These are phyloP conservation scores for Venturia oleaginea DNA, from an alignment of 2,329 filamentous ascomycete species.

Conservation along the genomic window DNA sequence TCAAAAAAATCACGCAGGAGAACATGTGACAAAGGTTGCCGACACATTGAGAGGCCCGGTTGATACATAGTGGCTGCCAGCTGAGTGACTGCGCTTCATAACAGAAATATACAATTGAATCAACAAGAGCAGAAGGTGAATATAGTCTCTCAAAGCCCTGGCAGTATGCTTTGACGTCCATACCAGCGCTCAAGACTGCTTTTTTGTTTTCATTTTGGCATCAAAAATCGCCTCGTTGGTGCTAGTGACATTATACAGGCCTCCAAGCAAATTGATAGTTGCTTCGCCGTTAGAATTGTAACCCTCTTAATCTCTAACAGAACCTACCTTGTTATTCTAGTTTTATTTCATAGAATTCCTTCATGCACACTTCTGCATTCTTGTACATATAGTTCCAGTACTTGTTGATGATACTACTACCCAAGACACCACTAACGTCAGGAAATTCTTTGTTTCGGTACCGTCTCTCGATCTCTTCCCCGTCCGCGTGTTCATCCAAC, in stretches of 20 bases:
- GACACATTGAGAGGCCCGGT: not conserved
- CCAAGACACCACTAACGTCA: conserved; percentile 20
- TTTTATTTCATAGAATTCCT: not conserved
- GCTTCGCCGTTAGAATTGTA: too few relatives aligned
- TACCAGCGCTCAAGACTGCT: too few relatives aligned
- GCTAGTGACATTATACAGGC: too few relatives aligned
- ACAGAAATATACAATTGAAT: not conserved
- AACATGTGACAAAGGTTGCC: not conserved
- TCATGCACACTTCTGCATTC: not conserved
- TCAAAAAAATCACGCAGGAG: not conserved
- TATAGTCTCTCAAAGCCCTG: not conserved
- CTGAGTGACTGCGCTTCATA: not conserved
- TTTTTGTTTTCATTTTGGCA: not conserved
- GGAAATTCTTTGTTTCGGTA: conserved; percentile 22
- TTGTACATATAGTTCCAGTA: conserved; percentile 22
- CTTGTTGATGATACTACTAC: conserved; percentile 22
- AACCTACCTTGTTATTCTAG: too few relatives aligned
- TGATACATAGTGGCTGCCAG: not conserved
- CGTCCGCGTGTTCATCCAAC: conserved; percentile 24
- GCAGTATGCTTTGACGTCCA: not conserved
- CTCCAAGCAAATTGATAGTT: too few relatives aligned
- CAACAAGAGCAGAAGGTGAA: not conserved
- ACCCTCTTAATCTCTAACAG: too few relatives aligned
- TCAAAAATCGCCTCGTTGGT: too few relatives aligned
- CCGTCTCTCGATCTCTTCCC: conserved; percentile 19